Percentiles rank a stretch among this genome's conserved stretches.
These are phyloP conservation scores for Phycomyces nitens DNA, from an alignment of 192 early-diverging fungal species.

Conservation along the genomic window DNA sequence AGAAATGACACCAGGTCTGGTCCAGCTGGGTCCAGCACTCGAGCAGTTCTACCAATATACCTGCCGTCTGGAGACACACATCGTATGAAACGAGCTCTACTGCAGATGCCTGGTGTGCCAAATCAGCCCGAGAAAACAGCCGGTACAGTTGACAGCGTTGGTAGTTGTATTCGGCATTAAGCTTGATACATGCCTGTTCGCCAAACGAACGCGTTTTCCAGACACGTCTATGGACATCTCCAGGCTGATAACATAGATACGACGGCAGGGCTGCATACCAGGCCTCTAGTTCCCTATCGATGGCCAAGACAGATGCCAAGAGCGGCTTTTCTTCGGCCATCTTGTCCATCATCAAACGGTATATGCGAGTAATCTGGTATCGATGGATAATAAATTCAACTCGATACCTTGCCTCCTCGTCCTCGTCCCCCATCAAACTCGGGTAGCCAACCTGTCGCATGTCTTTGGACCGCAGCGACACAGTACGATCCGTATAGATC, in stretches of 20 bases:
- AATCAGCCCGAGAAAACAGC: constrained; percentile 13
- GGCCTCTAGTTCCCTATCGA: constrained; percentile 22
- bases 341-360: constrained; percentile 24
- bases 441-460: constrained; percentile 10
- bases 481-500: constrained; percentile 29
- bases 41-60: constrained; percentile 23
- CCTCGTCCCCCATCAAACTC: constrained; percentile 20
- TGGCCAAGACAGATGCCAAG: constrained; percentile 15
- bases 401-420: constrained; percentile 16
- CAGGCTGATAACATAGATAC: constrained; percentile 21
- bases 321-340: constrained; percentile 18
- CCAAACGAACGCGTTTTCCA: constrained; percentile 24
- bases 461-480: constrained; percentile 17
- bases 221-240: constrained; percentile 4
- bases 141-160: constrained; percentile 31
- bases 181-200: constrained; percentile 37
- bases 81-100: constrained; percentile 19
- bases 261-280: constrained; percentile 26
- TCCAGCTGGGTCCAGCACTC: constrained; percentile 30
- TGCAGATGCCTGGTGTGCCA: constrained; percentile 5
- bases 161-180: constrained; percentile 35
- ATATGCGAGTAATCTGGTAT: constrained; percentile 27
- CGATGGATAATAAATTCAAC: constrained; percentile 36
- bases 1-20: constrained; percentile 37
- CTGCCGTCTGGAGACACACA: constrained; percentile 22